phyloP scores from a whole-genome alignment of 306 rosid species.

The Leucaena leucocephala region DNA sequence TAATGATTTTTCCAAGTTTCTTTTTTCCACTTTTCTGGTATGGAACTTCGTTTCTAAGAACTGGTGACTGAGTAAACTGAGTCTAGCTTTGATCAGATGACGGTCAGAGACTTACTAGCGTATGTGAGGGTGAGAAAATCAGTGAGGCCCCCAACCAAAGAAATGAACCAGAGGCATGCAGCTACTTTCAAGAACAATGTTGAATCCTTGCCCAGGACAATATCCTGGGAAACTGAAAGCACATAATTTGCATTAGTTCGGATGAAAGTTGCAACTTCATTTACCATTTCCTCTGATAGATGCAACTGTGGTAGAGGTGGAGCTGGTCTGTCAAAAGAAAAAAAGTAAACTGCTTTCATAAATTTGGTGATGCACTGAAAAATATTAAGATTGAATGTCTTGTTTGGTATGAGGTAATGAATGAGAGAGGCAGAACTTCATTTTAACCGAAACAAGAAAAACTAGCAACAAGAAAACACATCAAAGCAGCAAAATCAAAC shows the following conservation, averaged over 20 bases:
- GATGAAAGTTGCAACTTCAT: constrained; percentile 62
- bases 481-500: not conserved
- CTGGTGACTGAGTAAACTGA: constrained; percentile 2
- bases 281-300: constrained; percentile 80
- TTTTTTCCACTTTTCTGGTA: not conserved
- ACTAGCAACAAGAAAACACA: not conserved
- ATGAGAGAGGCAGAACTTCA: not conserved
- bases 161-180: constrained; percentile 62
- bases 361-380: not conserved
- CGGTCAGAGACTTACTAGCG: constrained; percentile 59
- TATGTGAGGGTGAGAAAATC: constrained; percentile 83
- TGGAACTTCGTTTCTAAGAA: constrained; percentile 19
- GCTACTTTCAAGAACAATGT: constrained; percentile 84
- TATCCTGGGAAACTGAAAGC: constrained; percentile 72
- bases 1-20: not conserved
- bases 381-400: not conserved
- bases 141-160: constrained; percentile 76
- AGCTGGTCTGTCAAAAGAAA: constrained; percentile 71
- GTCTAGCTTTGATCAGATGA: constrained; percentile 19
- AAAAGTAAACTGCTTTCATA: not conserved
- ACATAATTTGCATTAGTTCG: constrained; percentile 57
- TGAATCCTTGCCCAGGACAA: constrained; percentile 80
- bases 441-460: not conserved
- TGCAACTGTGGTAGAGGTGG: constrained; percentile 90
- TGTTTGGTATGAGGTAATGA: not conserved